Evolutionary conservation across 495 filamentous ascomycete species (phyloP), one percentile per base, ranked within the genome.

Genomic region (Hypomontagnella monticulosa): DNA sequence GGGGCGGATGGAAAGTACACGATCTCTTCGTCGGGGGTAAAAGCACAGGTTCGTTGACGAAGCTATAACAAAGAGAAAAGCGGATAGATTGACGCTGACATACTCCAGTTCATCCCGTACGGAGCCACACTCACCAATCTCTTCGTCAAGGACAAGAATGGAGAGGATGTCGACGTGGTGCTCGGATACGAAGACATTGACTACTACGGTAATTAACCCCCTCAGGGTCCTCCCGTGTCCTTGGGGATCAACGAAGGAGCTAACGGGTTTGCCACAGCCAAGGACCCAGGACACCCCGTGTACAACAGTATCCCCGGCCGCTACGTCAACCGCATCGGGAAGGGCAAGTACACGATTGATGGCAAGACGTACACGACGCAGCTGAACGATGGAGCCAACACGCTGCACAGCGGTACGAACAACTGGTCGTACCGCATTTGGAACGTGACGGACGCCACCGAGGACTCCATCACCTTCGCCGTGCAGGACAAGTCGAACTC

Each of bases 401-500:
- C 85, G 43, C 78, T 88, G 34, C 85, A 88, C 75, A 84, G 83
- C 54, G 85, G 85, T 7, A 78, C 78, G 20, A 85, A 87, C 71
- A 86, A 86, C 61, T 88, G 85, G 85, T 84, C 81, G 18, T 85
- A 73, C 65, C 78, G 83, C 19, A 70, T 73, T 19, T 85, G 80
- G 74, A 81, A 84, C 48, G 82, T 84, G 47, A 80, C 75, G 34
- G 87, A 87, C 3, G 77, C 88, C 11, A 73, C 82, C 74, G 36
- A 80, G 76, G 78, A 87, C 76, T 89, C 87, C 11, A 89, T 96
- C 75, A 95, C 92, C 33, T 96, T 96, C 77, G 84, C 84, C 41
- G 80, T 96, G 63, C 75, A 85, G 14, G 92, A 96, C 73, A 75
- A 76, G 38, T 77, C 73, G 65, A 82, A 87, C 71, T 90, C 85